phyloP scores from a whole-genome alignment of 306 rosid genomes.

The Quercus berberidifolia region DNA sequence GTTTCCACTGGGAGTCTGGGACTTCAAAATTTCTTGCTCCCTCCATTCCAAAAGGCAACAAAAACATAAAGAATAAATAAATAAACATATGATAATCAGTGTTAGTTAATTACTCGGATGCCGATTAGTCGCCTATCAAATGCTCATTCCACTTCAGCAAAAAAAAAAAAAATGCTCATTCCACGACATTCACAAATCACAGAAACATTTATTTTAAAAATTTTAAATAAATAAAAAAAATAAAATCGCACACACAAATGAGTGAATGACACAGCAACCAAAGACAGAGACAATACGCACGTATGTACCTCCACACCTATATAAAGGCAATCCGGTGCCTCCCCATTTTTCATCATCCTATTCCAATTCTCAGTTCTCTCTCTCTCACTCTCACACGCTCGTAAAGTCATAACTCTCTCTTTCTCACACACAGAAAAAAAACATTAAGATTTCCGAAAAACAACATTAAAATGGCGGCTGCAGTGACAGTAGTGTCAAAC shows the following conservation, averaged over 20 bases:
- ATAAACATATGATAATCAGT: not conserved
- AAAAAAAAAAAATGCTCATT: constrained; percentile 24
- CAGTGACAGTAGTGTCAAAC: no score
- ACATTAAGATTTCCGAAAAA: no score
- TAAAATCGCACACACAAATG: no score
- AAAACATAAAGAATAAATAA: not conserved
- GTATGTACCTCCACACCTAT: no score
- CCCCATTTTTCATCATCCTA: constrained; percentile 24
- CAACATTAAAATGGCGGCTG: no score
- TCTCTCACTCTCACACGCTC: constrained; percentile 33
- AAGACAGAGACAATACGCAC: no score
- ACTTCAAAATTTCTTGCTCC: constrained; percentile 27
- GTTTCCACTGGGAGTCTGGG: not conserved
- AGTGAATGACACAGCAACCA: no score
- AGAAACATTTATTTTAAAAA: not conserved
- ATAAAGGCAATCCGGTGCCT: not conserved
- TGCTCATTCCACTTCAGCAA: constrained; percentile 28
- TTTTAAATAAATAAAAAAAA: no score
- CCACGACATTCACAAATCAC: constrained; percentile 30
- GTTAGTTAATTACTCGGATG: no score
- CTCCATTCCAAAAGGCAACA: not conserved
- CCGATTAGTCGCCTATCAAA: not conserved
- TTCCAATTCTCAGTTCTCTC: constrained; percentile 8
- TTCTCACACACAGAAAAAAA: constrained; percentile 6
- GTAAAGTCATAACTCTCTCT: constrained; percentile 5